These are phyloP conservation scores for Fusarium sp. DNA, from an alignment of 2,329 filamentous ascomycete genomes.

Conservation along the genomic window DNA sequence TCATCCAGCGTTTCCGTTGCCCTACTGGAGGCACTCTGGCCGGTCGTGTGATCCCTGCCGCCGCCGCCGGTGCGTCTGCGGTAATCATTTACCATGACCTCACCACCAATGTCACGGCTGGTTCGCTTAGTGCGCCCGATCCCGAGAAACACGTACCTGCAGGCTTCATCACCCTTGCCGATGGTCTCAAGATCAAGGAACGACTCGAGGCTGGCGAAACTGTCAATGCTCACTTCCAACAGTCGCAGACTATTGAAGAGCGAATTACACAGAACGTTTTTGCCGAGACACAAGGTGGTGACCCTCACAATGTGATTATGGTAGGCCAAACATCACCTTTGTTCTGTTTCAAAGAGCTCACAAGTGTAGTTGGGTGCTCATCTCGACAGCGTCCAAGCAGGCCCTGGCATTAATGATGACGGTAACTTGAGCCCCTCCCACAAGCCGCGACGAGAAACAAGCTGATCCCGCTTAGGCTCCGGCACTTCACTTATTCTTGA, in stretches of 20 bases:
- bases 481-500: slow-evolving; percentile 36
- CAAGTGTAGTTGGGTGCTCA: slow-evolving; percentile 17
- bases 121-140: slow-evolving; percentile 39
- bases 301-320: slow-evolving; percentile 39
- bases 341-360: slow-evolving; percentile 4
- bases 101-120: slow-evolving; percentile 25
- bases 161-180: slow-evolving; percentile 46
- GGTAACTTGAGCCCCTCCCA: neutral
- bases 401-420: slow-evolving; percentile 39
- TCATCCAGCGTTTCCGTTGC: slow-evolving; percentile 39
- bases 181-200: slow-evolving; percentile 55
- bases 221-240: slow-evolving; percentile 31
- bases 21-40: slow-evolving; percentile 42
- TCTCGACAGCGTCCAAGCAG: slow-evolving; percentile 37
- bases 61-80: slow-evolving; percentile 33
- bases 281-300: slow-evolving; percentile 34
- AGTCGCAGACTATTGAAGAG: slow-evolving; percentile 40
- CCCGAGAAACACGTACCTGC: slow-evolving; percentile 31
- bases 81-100: slow-evolving; percentile 40
- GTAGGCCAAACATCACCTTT: slow-evolving; percentile 5
- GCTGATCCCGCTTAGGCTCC: slow-evolving; percentile 19
- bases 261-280: slow-evolving; percentile 38
- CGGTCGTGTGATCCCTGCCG: slow-evolving; percentile 36
- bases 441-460: fast-evolving
- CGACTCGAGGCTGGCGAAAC: slow-evolving; percentile 55